These are phyloP conservation scores for Aureobasidium sp. DNA, from an alignment of 2,329 filamentous ascomycete genomes.

Conservation along the genomic window DNA sequence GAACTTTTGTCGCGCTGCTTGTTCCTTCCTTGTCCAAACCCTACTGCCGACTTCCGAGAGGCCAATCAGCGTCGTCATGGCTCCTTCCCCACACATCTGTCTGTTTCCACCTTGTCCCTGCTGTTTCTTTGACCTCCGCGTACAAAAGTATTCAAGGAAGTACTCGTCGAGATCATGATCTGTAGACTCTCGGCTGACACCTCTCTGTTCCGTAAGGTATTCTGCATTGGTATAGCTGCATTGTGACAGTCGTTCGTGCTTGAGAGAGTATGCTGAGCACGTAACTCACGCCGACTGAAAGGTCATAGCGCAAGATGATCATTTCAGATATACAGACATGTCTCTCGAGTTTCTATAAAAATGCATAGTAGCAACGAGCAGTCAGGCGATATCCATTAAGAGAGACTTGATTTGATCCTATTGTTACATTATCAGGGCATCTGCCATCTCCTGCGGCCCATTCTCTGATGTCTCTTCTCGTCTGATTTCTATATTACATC, in stretches of 20 bases:
- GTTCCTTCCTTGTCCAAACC: background rate
- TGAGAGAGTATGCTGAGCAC: background rate
- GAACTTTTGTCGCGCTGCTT: conserved; percentile 9
- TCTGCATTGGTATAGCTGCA: background rate
- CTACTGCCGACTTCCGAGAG: background rate
- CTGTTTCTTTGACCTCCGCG: background rate
- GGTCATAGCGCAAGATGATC: background rate
- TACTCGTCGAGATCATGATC: background rate
- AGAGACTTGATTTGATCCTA: background rate
- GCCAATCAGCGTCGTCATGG: conserved; percentile 4
- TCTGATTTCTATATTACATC: background rate
- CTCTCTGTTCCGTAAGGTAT: background rate
- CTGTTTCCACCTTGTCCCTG: background rate
- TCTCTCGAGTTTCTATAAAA: background rate
- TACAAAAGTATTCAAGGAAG: background rate
- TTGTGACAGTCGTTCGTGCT: background rate
- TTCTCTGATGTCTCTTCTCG: background rate
- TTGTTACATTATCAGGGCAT: no score
- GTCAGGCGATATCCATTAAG: background rate
- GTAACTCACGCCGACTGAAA: background rate
- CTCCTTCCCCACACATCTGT: background rate
- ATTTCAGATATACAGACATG: background rate
- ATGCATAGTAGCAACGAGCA: background rate
- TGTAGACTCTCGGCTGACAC: background rate
- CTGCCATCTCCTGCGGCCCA: background rate